Percentiles rank a stretch among this genome's conserved stretches.
Evolutionary conservation across 2,329 filamentous ascomycete genomes (phyloP).

Genomic region (Apiospora aurea): DNA sequence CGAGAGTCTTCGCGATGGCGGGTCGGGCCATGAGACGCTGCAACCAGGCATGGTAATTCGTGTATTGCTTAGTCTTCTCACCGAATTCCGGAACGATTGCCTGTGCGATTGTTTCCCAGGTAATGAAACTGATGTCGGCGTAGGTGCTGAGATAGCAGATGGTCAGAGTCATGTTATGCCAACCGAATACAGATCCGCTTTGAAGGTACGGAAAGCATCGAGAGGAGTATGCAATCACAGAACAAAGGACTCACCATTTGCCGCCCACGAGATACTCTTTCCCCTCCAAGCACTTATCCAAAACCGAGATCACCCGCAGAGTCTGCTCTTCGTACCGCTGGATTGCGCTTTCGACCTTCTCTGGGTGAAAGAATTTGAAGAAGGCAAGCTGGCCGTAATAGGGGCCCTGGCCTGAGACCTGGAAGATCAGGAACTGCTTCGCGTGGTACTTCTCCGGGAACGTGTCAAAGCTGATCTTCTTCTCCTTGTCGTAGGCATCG

Average conservation of each 20-base stretch:
- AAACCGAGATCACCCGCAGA: constrained; percentile 35
- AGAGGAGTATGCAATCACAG: background rate
- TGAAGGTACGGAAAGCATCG: background rate
- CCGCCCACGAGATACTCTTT: constrained; percentile 46
- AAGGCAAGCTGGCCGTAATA: constrained; percentile 49
- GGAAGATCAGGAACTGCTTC: constrained; percentile 53
- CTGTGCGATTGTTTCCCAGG: constrained; percentile 34
- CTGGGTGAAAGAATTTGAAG: constrained; percentile 42
- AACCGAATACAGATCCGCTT: constrained; percentile 3
- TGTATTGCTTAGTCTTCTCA: constrained; percentile 38
- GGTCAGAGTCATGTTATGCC: background rate
- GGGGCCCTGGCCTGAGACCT: constrained; percentile 51
- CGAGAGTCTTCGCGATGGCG: constrained; percentile 37
- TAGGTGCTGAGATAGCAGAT: constrained; percentile 34
- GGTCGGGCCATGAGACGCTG: constrained; percentile 42
- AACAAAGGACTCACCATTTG: constrained; percentile 38
- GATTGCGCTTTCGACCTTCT: constrained; percentile 38
- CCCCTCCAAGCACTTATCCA: constrained; percentile 43
- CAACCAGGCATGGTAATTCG: constrained; percentile 46
- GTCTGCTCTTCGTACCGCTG: constrained; percentile 38
- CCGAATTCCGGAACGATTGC: background rate
- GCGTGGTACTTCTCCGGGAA: constrained; percentile 44
- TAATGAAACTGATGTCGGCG: constrained; percentile 44
- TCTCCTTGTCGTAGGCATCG: constrained; percentile 50
- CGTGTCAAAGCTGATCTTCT: constrained; percentile 46